Evolutionary conservation across 2,329 filamentous ascomycete genomes (phyloP).

Genomic region (Aspergillus sp.): DNA sequence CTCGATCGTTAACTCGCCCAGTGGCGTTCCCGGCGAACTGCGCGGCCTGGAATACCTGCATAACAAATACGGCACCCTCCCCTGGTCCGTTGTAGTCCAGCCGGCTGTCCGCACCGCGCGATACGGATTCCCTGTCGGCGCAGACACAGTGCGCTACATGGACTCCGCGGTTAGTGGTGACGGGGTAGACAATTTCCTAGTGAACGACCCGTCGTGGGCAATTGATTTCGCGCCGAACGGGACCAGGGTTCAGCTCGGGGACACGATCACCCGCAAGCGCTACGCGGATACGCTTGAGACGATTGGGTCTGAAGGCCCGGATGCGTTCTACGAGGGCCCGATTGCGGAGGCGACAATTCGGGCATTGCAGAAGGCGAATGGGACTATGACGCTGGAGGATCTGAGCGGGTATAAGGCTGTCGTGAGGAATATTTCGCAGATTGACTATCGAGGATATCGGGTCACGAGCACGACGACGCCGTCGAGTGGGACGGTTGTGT

Average conservation of each 20-base stretch:
- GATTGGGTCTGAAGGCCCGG: conserved; percentile 70
- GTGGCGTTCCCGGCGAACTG: conserved; percentile 61
- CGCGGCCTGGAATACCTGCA: conserved; percentile 79
- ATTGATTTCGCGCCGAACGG: conserved; percentile 86
- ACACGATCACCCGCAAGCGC: conserved; percentile 75
- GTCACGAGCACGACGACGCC: conserved; percentile 69
- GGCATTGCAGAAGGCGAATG: conserved; percentile 66
- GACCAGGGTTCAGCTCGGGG: conserved; percentile 67
- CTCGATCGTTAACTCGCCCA: conserved; percentile 23
- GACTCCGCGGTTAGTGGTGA: conserved; percentile 46
- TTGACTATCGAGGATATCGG: conserved; percentile 68
- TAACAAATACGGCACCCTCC: conserved; percentile 56
- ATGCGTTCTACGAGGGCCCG: conserved; percentile 71
- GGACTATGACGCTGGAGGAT: conserved; percentile 83
- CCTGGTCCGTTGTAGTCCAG: conserved; percentile 70
- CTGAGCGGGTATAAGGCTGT: conserved; percentile 70
- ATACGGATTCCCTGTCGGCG: conserved; percentile 69
- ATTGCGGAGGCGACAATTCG: conserved; percentile 73
- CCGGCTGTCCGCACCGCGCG: conserved; percentile 74
- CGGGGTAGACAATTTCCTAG: conserved; percentile 62
- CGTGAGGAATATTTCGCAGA: conserved; percentile 61
- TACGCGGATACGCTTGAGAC: conserved; percentile 77
- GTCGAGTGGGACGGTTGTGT: conserved; percentile 71
- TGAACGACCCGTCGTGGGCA: conserved; percentile 76
- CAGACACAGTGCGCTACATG: conserved; percentile 77